Percentiles rank a stretch among this genome's conserved stretches.
Evolutionary conservation across 2,329 filamentous ascomycete species (phyloP).

Genomic region (Paraconiothyrium sp.): DNA sequence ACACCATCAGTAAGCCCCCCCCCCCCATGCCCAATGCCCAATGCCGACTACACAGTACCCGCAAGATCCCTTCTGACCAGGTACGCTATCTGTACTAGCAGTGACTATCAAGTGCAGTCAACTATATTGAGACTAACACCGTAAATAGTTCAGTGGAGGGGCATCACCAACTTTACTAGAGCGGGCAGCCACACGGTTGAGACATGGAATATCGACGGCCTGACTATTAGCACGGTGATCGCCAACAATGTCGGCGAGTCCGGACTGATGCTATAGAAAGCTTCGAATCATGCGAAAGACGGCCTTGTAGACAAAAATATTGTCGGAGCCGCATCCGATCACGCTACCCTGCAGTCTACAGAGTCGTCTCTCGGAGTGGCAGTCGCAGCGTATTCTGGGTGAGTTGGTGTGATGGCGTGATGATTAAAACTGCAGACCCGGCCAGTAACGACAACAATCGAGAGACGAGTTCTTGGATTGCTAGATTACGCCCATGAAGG

Average conservation of each 20-base stretch:
- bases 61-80: not conserved
- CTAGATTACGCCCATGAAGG: constrained; percentile 56
- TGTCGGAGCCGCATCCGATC: constrained; percentile 62
- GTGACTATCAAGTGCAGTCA: not conserved
- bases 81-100: constrained; percentile 37
- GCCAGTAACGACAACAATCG: constrained; percentile 64
- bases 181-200: constrained; percentile 67
- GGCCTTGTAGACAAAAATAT: constrained; percentile 67
- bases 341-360: constrained; percentile 66
- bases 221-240: constrained; percentile 63
- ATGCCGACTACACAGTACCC: no score
- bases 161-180: constrained; percentile 61
- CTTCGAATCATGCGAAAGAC: constrained; percentile 60
- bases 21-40: not conserved
- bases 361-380: constrained; percentile 64
- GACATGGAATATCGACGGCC: constrained; percentile 67
- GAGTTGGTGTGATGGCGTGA: constrained; percentile 63
- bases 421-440: constrained; percentile 61
- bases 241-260: constrained; percentile 65
- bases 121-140: not conserved
- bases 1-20: constrained; percentile 53
- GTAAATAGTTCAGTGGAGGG: constrained; percentile 62
- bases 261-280: constrained; percentile 65
- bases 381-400: constrained; percentile 68
- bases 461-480: constrained; percentile 65